Base-by-base conservation (phyloP, 2,329 filamentous ascomycete genomes). In the Zopfia rhizophila region DNA sequence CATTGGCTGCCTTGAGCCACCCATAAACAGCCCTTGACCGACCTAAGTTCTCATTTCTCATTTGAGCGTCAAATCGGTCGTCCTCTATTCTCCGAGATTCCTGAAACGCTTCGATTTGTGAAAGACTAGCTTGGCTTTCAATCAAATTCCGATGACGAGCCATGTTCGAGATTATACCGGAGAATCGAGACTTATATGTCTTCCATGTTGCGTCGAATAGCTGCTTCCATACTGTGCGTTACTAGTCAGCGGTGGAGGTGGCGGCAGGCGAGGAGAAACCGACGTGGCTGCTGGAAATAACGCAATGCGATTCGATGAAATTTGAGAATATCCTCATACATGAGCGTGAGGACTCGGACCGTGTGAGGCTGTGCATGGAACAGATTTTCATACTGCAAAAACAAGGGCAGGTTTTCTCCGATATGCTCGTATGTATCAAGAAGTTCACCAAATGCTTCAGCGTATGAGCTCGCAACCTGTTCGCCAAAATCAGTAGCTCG, bases 151-250 rank as follows among this genome's bases (percentile, higher is more conserved):
- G 41, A 24, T 57, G 55, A 8, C 33, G 30, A 12, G 23, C 21
- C 17, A 67, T 48, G n/a, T 56, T 56, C 6, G 41, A 38, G 8
- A 63, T 40, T 7, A 59, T 60, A 13, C 22, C 40, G 3, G 38
- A 23, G 21, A 58, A 49, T 22, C 46, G 48, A 19, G 55, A 21
- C 16, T 52, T 53, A 40, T 40, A 58, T 7, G 55, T 51, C 28
- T 52, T 45, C 63, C 64, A 67, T n/a, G 56, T 48, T 11, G 60
- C 51, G 3, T 45, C 36, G 29, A 66, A 68, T 8, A 65, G 3
- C n/a, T 57, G 45, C 27, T 54, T 50, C 63, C 62, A 68, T 18
- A 43, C 65, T 68, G 23, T 5, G 3, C 2, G 24, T 17, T 18
- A 33, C 21, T 32, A 24, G 18, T 30, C 23, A 28, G 17, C 18